Evolutionary conservation across 2,329 filamentous ascomycete species (phyloP).

Genomic region (Trichophyton schoenleinii): DNA sequence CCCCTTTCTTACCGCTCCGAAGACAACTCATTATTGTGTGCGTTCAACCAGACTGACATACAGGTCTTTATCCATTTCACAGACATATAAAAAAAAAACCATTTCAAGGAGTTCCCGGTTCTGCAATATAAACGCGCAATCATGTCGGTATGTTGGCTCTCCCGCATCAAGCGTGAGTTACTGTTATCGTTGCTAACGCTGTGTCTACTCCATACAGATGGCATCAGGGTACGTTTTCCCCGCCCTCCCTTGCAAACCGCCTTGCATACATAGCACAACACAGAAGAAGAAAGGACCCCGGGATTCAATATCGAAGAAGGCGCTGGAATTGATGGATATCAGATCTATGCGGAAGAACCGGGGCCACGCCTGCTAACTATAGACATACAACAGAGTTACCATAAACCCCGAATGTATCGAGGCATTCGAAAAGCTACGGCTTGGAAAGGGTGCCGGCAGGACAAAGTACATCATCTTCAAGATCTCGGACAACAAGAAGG

Average conservation of each 20-base stretch:
- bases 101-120: neutral
- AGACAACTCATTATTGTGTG: neutral
- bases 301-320: neutral
- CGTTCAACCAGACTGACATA: neutral
- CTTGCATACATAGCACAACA: neutral
- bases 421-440: constrained; percentile 37
- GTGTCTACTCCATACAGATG: constrained; percentile 5
- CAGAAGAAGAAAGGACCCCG: neutral
- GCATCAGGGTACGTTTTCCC: constrained; percentile 10
- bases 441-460: constrained; percentile 28
- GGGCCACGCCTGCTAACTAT: neutral
- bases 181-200: neutral
- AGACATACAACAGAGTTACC: constrained; percentile 28
- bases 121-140: neutral
- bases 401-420: constrained; percentile 37
- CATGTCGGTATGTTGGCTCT: constrained; percentile 3
- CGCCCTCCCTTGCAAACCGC: neutral
- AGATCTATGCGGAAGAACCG: neutral
- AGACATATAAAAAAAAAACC: neutral
- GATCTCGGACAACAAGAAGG: constrained; percentile 39
- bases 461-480: constrained; percentile 41
- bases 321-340: neutral
- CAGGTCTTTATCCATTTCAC: neutral
- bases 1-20: neutral
- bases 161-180: neutral